Conservation (phyloP, 192 early-diverging fungal species). For the Globomyces pollinis-pini region DNA sequence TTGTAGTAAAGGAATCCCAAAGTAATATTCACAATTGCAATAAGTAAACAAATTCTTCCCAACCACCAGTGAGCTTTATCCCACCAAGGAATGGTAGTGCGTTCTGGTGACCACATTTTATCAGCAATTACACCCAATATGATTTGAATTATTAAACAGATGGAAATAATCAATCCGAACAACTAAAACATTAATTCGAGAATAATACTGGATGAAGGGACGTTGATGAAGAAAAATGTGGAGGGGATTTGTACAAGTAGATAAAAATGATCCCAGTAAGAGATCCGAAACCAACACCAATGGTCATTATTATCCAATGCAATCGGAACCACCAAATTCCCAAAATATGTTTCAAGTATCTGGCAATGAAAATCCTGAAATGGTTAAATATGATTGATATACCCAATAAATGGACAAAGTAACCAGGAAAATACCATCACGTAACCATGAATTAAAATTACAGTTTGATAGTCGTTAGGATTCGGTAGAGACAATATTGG, state of each 20-base stretch:
- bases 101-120: conserved; percentile 14
- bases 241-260: conserved; percentile 8
- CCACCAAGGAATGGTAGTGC: conserved; percentile 30
- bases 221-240: conserved; percentile 9
- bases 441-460: conserved; percentile 7
- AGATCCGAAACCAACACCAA: conserved; percentile 12
- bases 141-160: conserved; percentile 22
- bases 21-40: conserved; percentile 30
- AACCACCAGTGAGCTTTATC: conserved; percentile 42
- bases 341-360: conserved; percentile 27
- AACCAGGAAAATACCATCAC: conserved; percentile 29
- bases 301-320: conserved; percentile 24
- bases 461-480: neutral
- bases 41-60: conserved; percentile 28
- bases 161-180: conserved; percentile 27
- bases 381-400: too few relatives aligned
- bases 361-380: conserved; percentile 34
- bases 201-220: neutral
- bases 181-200: conserved; percentile 9
- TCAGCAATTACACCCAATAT: conserved; percentile 31
- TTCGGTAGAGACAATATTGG: neutral
- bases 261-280: conserved; percentile 21
- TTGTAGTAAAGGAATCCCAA: conserved; percentile 19
- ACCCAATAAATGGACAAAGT: conserved; percentile 9
- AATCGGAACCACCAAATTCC: conserved; percentile 31